Base-by-base conservation (phyloP, 768 basidiomycete genomes). In the Leccinellum luteum region DNA sequence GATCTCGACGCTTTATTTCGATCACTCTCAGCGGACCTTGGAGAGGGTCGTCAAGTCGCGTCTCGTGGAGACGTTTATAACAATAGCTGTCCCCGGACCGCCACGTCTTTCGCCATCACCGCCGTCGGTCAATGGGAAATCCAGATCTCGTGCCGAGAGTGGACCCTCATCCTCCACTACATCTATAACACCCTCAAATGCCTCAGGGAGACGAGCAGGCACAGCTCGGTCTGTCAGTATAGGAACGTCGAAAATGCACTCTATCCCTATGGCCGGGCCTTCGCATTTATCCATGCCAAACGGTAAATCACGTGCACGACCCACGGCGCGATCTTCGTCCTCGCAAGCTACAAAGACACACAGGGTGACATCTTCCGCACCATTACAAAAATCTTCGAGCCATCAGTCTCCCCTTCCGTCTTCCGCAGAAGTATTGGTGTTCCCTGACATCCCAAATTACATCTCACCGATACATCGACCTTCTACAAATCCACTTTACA, bases 401-500 rank as follows among this genome's bases (percentile, higher is more conserved):
- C 66, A 71, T 19, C 69, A 65, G 21, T 58, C 63, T 3, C 56
- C 70, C 5, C 66, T 65, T 45, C 54, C 60, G 25, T 62, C 64
- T 25, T 56, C 66, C 25, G 9, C 60, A 25, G 58, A 58, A 52
- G 49, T 54, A 32, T 50, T 41, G 51, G 45, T 51, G 15, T 63
- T 61, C 35, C 65, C 61, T 12, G 55, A 62, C 44, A 66, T 72
- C 10, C 85, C 90, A 3, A 82, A 90, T 66, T 94, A 86, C 69
- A 79, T 93, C 49, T 96, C 94, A 2, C 79, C 83, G 0, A 79
- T 91, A 50, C 93, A 94, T 68, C 79, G 76, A 23, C 89, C 92
- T 4, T 95, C 94, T 1, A 94, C 89, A 1, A 90, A 93, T 69
- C 94, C 94, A 1, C 71, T 76, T 23, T 96, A 93, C 64, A 54